Evolutionary conservation across 768 basidiomycete genomes (phyloP).

Genomic region (Trametes punicea): DNA sequence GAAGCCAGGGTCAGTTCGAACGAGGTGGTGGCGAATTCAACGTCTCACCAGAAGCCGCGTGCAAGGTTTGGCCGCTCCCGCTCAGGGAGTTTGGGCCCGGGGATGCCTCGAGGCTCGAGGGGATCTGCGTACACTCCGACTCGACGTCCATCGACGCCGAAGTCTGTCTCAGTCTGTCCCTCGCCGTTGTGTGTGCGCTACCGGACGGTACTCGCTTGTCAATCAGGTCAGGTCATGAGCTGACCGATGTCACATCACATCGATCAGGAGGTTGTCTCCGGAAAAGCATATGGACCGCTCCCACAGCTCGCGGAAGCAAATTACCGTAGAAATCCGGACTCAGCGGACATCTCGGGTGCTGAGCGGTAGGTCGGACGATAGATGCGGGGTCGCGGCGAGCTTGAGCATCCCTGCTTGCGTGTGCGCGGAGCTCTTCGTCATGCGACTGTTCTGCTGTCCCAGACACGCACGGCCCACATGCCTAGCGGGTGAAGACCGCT

Average conservation of each 20-base stretch:
- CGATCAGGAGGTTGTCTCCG: neutral
- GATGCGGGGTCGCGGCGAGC: neutral
- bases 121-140: neutral
- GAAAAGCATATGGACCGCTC: constrained; percentile 5
- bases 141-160: neutral
- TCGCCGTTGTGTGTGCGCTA: too few species aligned
- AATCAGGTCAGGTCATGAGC: neutral
- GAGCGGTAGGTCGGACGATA: neutral
- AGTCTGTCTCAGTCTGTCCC: neutral
- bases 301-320: constrained; percentile 6
- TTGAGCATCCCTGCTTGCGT: neutral
- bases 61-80: neutral
- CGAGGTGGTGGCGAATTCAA: neutral
- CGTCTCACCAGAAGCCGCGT: neutral
- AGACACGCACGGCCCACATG: too few species aligned
- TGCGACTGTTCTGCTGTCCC: too few species aligned
- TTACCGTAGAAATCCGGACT: neutral
- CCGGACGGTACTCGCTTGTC: neutral
- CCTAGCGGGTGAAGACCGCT: neutral
- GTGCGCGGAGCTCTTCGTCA: neutral
- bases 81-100: neutral
- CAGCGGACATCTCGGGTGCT: constrained; percentile 7
- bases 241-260: neutral
- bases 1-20: constrained; percentile 1
- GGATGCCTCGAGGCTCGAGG: neutral